Evolutionary conservation across 495 filamentous ascomycete genomes (phyloP).

Genomic region (Xylaria grammica): DNA sequence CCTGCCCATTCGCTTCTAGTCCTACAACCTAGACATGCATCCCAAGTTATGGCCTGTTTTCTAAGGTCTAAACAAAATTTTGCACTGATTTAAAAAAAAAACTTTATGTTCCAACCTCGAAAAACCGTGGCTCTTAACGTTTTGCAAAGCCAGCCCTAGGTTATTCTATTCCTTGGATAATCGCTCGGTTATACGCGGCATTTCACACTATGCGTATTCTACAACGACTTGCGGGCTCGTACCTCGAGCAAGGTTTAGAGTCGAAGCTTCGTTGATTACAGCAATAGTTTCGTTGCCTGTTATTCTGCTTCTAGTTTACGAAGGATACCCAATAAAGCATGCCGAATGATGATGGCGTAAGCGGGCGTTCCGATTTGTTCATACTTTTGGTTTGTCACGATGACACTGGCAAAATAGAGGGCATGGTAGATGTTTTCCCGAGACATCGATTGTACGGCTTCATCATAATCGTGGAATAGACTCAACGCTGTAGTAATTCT

Average conservation of each 20-base stretch:
- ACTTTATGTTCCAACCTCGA: not conserved
- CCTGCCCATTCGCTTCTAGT: too few species aligned
- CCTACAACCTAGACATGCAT: too few species aligned
- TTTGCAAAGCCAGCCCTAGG: not conserved
- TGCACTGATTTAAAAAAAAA: not conserved
- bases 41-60: too few species aligned
- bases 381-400: not conserved
- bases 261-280: not conserved
- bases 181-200: not conserved
- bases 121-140: not conserved
- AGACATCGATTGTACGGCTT: not conserved
- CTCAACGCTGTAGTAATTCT: not conserved
- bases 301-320: conserved; percentile 5
- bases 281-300: not conserved
- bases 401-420: not conserved
- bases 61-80: too few species aligned
- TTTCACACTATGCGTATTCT: not conserved
- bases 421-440: not conserved
- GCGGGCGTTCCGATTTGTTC: conserved; percentile 5
- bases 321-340: conserved; percentile 20
- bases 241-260: not conserved
- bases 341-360: not conserved
- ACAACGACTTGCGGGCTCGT: not conserved
- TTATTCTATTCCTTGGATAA: not conserved
- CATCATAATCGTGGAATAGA: not conserved